Base-by-base conservation (phyloP, 108 stramenopile genomes). In the Pseudonitzschia multistriata region DNA sequence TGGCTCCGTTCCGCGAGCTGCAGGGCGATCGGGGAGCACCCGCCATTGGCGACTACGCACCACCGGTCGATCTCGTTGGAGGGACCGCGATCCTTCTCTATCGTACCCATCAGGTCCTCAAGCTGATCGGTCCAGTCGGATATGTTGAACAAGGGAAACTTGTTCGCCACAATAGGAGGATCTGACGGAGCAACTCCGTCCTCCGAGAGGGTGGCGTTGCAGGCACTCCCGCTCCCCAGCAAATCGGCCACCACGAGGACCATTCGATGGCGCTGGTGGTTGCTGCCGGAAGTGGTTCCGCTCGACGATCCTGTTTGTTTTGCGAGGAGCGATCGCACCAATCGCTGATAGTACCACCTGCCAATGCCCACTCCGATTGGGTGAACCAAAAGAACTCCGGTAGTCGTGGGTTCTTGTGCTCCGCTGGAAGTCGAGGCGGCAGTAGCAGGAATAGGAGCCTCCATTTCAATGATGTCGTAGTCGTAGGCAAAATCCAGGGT, bases 351-450 rank as follows among this genome's bases (percentile, higher is more conserved):
- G 45, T 79, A 84, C 86, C 86, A 87, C 59, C 70, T 61, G 5
- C 74, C 73, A 53, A 87, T 87, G 11, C 86, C 86, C 8, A 87
- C 83, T 24, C 86, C 86, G 34, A 87, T 84, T 15, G 86, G 86
- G 70, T 84, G 86, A 36, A 87, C 78, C 14, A 87, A 37, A 25
- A 87, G 62, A 22, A 87, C 64, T 29, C 70, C 83, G n/a, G 71
- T 86, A 35, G 62, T 49, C 7, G n/a, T n/a, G n/a, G n/a, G n/a
- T 62, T 63, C 49, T 27, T 49, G n/a, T 50, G 2, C 24, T 14
- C 14, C 10, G 52, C 1, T 47, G 13, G 30, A 65, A n/a, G n/a
- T n/a, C n/a, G 5, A 39, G 31, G 4, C 14, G 3, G 57, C 39
- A 10, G 63, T 64, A 24, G 63, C 8, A 10, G 31, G 3, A 22